Conservation (phyloP, 1,284 basidiomycete species). For the Sphaerobolus stellatus region DNA sequence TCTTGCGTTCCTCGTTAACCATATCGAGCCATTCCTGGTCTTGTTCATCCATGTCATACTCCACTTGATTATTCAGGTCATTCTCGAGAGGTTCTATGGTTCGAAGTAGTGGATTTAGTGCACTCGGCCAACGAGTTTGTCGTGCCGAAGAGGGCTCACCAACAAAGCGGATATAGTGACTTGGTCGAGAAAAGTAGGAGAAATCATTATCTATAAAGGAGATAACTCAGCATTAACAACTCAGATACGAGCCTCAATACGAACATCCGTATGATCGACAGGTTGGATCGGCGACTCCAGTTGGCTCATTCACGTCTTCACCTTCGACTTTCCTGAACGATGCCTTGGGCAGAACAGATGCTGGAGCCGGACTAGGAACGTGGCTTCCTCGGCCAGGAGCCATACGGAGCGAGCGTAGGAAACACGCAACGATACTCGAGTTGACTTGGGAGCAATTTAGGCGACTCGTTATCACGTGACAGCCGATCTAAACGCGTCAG, state of each 20-base stretch:
- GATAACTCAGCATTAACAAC: slow-evolving; percentile 1
- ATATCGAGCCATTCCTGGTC: slow-evolving; percentile 95
- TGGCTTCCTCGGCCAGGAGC: slow-evolving; percentile 11
- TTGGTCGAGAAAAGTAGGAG: slow-evolving; percentile 72
- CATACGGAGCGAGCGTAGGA: background rate
- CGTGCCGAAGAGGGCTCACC: slow-evolving; percentile 46
- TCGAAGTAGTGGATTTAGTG: background rate
- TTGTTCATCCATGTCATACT: slow-evolving; percentile 99
- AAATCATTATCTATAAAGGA: slow-evolving; percentile 70
- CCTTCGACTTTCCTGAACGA: slow-evolving; percentile 61
- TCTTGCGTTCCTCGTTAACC: slow-evolving; percentile 81
- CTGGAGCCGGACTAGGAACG: slow-evolving; percentile 13
- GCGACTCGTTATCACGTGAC: background rate
- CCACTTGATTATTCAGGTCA: slow-evolving; percentile 90
- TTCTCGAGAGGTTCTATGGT: slow-evolving; percentile 84
- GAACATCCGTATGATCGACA: slow-evolving; percentile 61
- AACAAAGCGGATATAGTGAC: slow-evolving; percentile 88
- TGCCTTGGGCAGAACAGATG: slow-evolving; percentile 51
- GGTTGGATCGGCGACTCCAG: slow-evolving; percentile 53
- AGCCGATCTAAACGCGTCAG: background rate
- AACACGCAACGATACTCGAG: background rate
- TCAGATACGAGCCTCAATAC: slow-evolving; percentile 22
- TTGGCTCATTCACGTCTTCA: slow-evolving; percentile 52
- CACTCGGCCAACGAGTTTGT: background rate
- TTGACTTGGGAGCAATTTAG: background rate